Base-by-base conservation (phyloP, 768 basidiomycete species). In the Psilocybe sp. region DNA sequence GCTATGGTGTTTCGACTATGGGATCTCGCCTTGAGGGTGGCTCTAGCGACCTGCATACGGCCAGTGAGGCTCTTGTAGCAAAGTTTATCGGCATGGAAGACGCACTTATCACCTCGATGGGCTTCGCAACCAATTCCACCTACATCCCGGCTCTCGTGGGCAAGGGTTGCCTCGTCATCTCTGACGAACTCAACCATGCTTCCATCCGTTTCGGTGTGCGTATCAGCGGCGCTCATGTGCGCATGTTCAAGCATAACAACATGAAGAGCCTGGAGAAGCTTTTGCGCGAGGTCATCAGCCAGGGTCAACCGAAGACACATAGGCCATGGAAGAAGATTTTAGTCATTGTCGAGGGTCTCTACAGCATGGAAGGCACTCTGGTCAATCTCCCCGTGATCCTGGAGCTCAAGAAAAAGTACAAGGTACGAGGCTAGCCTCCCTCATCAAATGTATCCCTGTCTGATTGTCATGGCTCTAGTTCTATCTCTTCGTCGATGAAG, bases 291-390 rank as follows among this genome's bases (percentile, higher is more conserved):
- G 85, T 84, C 19, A 95, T 99, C 70, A 92, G 89, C 60, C 97
- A 99, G 67, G 97, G 97, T 13, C 96, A 98, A 65, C 94, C 96
- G 4, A 88, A 94, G 72, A 97, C 94, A 0, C 97, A 98, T 61
- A 72, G 97, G n/a, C 96, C 96, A 11, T 98, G 97, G 97, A 97
- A 96, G 76, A 98, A 96, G 75, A 98, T 99, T 53, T 68, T 99
- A 35, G 56, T 99, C 39, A 82, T 97, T 47, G 92, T 98, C 11
- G 97, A 99, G 65, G 97, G 97, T 2, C 68, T 99, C 39, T 98
- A 92, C 72, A 93, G 90, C 53, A 99, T 99, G 97, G 97, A 98
- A 70, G 97, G 97, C n/a, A 94, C 91, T 8, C 60, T 98, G 56
- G 83, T 89, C 33, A 83, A 98, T 64, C 62, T 99, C 38, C 97